Evolutionary conservation across 2,329 filamentous ascomycete species (phyloP), one percentile per base, ranked within the genome.

Genomic region (Chrysosporium keratinophilum): DNA sequence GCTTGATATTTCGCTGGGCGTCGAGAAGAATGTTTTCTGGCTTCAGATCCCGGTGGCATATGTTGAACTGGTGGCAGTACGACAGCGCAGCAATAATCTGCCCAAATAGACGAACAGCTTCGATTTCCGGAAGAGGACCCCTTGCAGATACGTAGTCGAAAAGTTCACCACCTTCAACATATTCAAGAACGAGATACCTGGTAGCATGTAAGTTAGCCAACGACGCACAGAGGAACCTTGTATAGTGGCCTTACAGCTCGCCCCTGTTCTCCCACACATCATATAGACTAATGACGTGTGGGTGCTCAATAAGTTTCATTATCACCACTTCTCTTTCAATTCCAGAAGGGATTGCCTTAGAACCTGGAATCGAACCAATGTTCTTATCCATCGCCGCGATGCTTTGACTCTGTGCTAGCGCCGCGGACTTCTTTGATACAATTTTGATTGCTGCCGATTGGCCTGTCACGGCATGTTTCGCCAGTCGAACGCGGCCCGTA

Each of bases 211-310:
- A 51, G 48, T 33, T 5, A 37, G 7, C 14, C 35, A 7, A 53
- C 69, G 56, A 70, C 64, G 52, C 50, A 47, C 15, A 19, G 35
- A 20, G 6, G 28, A 20, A 17, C 17, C 1, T 72, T 87, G 74
- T n/a, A 23, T 23, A 15, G 9, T 7, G n/a, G 28, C 15, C 49
- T 51, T 76, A 96, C 87, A 98, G 84, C 69, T 98, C 90, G 54
- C 88, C 87, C 19, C 87, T 80, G 66, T 96, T 97, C 72, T 98
- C 93, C 91, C 91, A 98, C 31, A 98, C 91, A 71, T 98, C 93
- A 66, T 91, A 93, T 9, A 98, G 74, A 61, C 87, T 88, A 69
- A 96, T 90, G 63, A 97, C 91, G 67, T 97, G 93, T 5, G 85
- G 87, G 70, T 98, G 93, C 64, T 95, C 85, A 57, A 97, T 87